Percentiles rank a stretch among this genome's conserved stretches.
phyloP scores from a whole-genome alignment of 768 basidiomycete genomes.

The Phlegmacium glaucopus region DNA sequence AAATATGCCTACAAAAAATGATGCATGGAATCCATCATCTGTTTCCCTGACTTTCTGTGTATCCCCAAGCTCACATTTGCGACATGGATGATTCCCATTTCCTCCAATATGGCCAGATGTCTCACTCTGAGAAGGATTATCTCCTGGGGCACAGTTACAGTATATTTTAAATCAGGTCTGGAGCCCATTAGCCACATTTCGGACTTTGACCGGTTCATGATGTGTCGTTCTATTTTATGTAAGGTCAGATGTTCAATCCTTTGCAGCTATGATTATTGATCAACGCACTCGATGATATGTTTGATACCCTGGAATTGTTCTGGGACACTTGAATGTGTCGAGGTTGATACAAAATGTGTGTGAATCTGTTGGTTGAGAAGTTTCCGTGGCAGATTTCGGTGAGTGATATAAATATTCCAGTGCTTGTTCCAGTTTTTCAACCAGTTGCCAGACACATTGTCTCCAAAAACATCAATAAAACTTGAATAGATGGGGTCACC shows the following conservation, averaged over 20 bases:
- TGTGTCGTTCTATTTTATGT: constrained; percentile 2
- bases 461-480: constrained; percentile 2
- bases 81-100: constrained; percentile 31
- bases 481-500: constrained; percentile 5
- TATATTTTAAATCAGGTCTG: constrained; percentile 2
- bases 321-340: constrained; percentile 22
- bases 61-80: constrained; percentile 30
- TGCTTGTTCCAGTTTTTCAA: constrained; percentile 31
- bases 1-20: constrained; percentile 21
- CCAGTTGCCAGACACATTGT: constrained; percentile 9
- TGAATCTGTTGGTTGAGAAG: constrained; percentile 30
- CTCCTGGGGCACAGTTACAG: constrained; percentile 15
- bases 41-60: constrained; percentile 19
- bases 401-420: constrained; percentile 24
- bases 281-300: constrained; percentile 15
- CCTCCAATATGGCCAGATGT: constrained; percentile 33
- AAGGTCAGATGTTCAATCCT: background rate
- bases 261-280: too few species aligned
- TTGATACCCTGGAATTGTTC: constrained; percentile 28
- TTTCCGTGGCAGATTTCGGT: constrained; percentile 22
- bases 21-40: constrained; percentile 25
- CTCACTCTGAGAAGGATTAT: constrained; percentile 34
- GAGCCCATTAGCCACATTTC: background rate
- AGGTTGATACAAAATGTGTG: constrained; percentile 16
- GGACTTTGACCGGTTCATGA: background rate